These are phyloP conservation scores for Coemansia asiatica DNA, from an alignment of 192 early-diverging fungal genomes.

Conservation along the genomic window DNA sequence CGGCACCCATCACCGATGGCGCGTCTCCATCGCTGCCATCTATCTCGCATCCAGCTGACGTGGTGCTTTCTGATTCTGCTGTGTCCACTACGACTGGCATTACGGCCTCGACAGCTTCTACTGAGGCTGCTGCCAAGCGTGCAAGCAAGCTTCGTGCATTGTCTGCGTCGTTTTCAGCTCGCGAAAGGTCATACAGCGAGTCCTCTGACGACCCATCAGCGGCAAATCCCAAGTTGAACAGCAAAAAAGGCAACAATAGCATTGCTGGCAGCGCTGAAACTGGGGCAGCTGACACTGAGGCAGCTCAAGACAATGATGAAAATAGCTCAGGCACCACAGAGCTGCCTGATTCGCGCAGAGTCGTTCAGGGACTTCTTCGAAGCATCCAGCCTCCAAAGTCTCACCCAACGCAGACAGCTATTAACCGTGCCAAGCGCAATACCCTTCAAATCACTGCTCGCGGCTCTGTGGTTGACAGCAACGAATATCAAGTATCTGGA, in stretches of 20 bases:
- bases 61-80: background rate
- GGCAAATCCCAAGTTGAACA: background rate
- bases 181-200: constrained; percentile 6
- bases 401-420: constrained; percentile 40
- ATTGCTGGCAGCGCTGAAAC: background rate
- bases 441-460: constrained; percentile 39
- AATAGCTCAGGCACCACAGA: background rate
- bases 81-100: background rate
- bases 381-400: constrained; percentile 48
- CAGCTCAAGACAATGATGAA: background rate
- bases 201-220: background rate
- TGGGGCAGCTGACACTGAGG: background rate
- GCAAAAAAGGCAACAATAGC: background rate
- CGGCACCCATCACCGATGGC: constrained; percentile 26
- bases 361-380: constrained; percentile 48
- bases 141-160: constrained; percentile 9
- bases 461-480: constrained; percentile 18
- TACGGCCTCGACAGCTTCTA: background rate
- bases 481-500: constrained; percentile 10
- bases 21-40: constrained; percentile 10
- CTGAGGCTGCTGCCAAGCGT: constrained; percentile 4
- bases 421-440: constrained; percentile 52
- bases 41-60: background rate
- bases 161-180: constrained; percentile 6
- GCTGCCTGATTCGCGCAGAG: constrained; percentile 50